Conservation (phyloP, 371 early-diverging fungal species). For the Coemansia sp. region DNA sequence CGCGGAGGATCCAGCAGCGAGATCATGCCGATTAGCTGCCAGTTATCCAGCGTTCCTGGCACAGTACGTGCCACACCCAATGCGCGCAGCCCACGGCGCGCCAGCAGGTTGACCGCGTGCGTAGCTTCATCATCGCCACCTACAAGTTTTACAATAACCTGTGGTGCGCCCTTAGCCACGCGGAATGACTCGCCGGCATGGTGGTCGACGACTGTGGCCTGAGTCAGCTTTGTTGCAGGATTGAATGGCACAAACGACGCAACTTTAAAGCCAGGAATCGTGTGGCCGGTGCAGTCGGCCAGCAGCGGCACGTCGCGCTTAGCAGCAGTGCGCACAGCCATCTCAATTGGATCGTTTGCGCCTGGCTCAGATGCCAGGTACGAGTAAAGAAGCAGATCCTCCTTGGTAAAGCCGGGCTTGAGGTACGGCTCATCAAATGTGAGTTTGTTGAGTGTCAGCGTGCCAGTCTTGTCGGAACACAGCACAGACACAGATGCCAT, state of each 20-base stretch:
- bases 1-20: conserved; percentile 88
- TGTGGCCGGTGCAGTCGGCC: conserved; percentile 58
- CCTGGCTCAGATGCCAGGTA: conserved; percentile 88
- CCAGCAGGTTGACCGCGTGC: conserved; percentile 75
- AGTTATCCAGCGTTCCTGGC: conserved; percentile 64
- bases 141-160: conserved; percentile 79
- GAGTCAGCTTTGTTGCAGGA: conserved; percentile 85
- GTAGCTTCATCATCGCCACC: conserved; percentile 78
- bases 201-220: conserved; percentile 75
- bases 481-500: conserved; percentile 91
- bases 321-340: conserved; percentile 81
- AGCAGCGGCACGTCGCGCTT: conserved; percentile 71
- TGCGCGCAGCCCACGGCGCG: conserved; percentile 84
- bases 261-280: conserved; percentile 82
- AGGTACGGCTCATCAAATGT: conserved; percentile 88
- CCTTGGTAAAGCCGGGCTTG: conserved; percentile 63
- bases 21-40: conserved; percentile 71
- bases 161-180: conserved; percentile 94
- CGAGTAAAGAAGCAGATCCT: conserved; percentile 81
- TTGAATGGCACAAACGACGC: conserved; percentile 88
- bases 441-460: conserved; percentile 92
- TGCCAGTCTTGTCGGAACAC: conserved; percentile 97
- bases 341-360: conserved; percentile 89
- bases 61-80: conserved; percentile 85
- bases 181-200: conserved; percentile 68